A percentile compares a stretch with the other conserved stretches of the same genome.
Conservation (phyloP, 2,329 filamentous ascomycete genomes). For the Dactylellina parvicollis region DNA sequence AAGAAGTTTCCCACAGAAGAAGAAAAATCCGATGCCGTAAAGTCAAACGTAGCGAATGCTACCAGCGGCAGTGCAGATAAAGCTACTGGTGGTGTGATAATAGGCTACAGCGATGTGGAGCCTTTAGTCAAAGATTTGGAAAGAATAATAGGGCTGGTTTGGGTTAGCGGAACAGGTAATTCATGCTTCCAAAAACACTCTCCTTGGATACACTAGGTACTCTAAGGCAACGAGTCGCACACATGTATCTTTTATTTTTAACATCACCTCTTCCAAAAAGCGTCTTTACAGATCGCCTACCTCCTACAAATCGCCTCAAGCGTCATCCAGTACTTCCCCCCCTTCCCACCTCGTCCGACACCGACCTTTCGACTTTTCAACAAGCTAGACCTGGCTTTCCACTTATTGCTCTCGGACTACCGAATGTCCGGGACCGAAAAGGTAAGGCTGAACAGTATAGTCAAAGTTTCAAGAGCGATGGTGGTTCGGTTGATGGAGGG, state of each 20-base stretch:
- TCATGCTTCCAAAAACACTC: neutral
- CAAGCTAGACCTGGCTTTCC: conserved; percentile 51
- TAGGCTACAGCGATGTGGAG: conserved; percentile 52
- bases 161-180: conserved; percentile 51
- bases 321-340: conserved; percentile 46
- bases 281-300: conserved; percentile 45
- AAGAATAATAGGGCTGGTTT: conserved; percentile 40
- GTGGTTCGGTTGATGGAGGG: conserved; percentile 51
- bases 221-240: too few relatives aligned
- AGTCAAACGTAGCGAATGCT: neutral
- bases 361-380: conserved; percentile 50
- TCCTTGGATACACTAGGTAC: neutral
- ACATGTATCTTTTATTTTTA: too few relatives aligned
- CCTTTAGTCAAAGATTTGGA: conserved; percentile 40
- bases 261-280: conserved; percentile 11
- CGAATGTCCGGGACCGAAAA: conserved; percentile 45
- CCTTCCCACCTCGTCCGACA: conserved; percentile 37
- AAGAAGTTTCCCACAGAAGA: conserved; percentile 50
- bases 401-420: conserved; percentile 34
- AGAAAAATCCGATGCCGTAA: conserved; percentile 30
- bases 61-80: neutral
- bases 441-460: conserved; percentile 45
- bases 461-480: conserved; percentile 48
- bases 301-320: conserved; percentile 40
- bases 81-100: conserved; percentile 1